Base-by-base conservation (phyloP, 2,329 filamentous ascomycete genomes). In the Fusarium sp. region DNA sequence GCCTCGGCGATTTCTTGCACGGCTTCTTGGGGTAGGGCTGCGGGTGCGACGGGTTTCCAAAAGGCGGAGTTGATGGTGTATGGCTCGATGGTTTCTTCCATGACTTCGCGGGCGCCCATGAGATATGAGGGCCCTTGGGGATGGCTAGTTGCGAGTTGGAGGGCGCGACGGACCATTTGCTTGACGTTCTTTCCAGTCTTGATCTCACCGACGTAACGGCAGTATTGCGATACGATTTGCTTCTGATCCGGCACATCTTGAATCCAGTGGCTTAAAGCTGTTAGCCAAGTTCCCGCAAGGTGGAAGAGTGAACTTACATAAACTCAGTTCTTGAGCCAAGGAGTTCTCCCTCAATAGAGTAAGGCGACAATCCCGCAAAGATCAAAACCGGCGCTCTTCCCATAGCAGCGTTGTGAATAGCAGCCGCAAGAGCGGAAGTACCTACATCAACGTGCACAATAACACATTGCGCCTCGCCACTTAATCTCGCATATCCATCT, bases 281-380 rank as follows among this genome's bases (percentile, higher is more conserved):
- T 66, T 23, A 66, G 60, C 15, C 3, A 32, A 1, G 6, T 6
- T 15, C 8, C 15, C 5, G 6, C 5, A 1, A 6, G 10, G 0
- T 18, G 4, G 1, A 5, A 2, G 9, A 6, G 3, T 18, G 4
- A 2, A 38, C 44, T 60, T 3, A 61, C 72, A 72, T 65, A 5
- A 64, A 75, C 42, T 75, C 72, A 9, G 60, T 74, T 2, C 72
- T 50, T 0, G 58, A 64, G 0, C 72, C 72, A 1, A 32, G 7
- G 11, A 75, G 16, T 21, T 75, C 72, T 4, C 72, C 72, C 75
- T 85, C 82, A 35, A 83, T 79, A 0, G 85, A 86, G 25, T 81
- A 81, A 3, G 85, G 85, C 2, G 80, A 82, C 2, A 85, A 75
- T 1, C 85, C 85, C 0, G 85, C 85, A 64, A 87, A 83, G 21